Evolutionary conservation across 2,329 filamentous ascomycete genomes (phyloP).

Genomic region (Aschersonia sp.): DNA sequence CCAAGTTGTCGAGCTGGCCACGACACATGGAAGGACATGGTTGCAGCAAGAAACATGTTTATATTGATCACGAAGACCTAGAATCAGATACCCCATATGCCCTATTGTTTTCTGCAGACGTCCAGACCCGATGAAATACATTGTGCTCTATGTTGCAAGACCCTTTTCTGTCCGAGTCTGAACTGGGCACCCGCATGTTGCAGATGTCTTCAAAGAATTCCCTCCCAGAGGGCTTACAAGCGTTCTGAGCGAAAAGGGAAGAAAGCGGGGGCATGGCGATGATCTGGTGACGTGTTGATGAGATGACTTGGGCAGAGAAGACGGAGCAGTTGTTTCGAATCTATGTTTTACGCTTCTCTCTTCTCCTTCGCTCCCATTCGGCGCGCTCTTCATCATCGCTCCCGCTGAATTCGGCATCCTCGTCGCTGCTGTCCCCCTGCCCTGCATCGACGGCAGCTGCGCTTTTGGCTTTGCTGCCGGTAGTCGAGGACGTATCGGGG

Average conservation of each 20-base stretch:
- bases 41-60: background rate
- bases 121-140: background rate
- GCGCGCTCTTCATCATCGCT: conserved; percentile 51
- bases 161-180: too few species aligned
- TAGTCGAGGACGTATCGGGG: conserved; percentile 7
- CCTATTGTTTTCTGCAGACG: conserved; percentile 1
- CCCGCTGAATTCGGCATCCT: conserved; percentile 46
- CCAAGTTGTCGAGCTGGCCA: too few species aligned
- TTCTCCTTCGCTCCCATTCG: conserved; percentile 41
- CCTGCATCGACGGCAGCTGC: too few species aligned
- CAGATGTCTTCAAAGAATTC: too few species aligned
- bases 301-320: too few species aligned
- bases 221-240: too few species aligned
- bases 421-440: conserved; percentile 11
- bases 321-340: too few species aligned
- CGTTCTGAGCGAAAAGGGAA: too few species aligned
- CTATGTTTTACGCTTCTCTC: conserved; percentile 18
- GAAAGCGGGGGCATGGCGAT: too few species aligned
- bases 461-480: background rate
- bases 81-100: conserved; percentile 2
- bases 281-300: too few species aligned
- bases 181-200: too few species aligned
- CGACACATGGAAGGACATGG: background rate
- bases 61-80: conserved; percentile 2
- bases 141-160: too few species aligned